Base-by-base conservation (phyloP, 768 basidiomycete genomes). In the Chalciporus pseudorubinellus region DNA sequence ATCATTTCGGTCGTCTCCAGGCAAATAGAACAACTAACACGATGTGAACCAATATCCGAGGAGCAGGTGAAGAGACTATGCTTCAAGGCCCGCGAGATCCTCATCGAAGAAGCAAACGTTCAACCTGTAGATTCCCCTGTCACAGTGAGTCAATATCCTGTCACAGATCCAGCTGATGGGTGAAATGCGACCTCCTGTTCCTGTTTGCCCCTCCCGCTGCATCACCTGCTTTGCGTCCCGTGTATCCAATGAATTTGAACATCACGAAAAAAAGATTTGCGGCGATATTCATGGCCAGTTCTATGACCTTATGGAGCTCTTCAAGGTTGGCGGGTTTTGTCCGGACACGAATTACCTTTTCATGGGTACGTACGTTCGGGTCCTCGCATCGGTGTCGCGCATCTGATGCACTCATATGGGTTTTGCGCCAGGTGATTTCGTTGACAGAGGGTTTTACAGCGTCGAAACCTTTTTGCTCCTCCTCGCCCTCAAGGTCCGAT, bases 251-350 rank as follows among this genome's bases (percentile, higher is more conserved):
- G 33, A 47, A 51, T 53, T 29, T 31, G 21, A 39, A 50, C 31
- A 46, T 31, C 20, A 16, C 18, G 67, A 14, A 45, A 22, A 39
- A 45, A 50, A 90, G 88, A 89, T 92, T 64, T 92, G 89, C 64
- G 95, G 95, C 8, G 95, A 98, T 73, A 97, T 98, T 40, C 95
- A 98, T 63, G 94, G 95, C 10, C 95, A 98, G 65, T 97, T 98
- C 67, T 97, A 88, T 70, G 95, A 98, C 68, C 78, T 98, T 58
- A 84, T 98, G 81, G 92, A 99, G 72, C 78, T 99, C 52, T 95
- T 97, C 80, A 86, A 85, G 67, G 84, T 95, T 28, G 94, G 94
- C 31, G 92, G 93, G 8, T 84, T 85, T 60, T 95, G 93, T 69
- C 94, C 94, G 53, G 84, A 91, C 33, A 95, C 93, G 6, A 93